Conservation (phyloP, 371 early-diverging fungal genomes). For the Smittium mucronatum region DNA sequence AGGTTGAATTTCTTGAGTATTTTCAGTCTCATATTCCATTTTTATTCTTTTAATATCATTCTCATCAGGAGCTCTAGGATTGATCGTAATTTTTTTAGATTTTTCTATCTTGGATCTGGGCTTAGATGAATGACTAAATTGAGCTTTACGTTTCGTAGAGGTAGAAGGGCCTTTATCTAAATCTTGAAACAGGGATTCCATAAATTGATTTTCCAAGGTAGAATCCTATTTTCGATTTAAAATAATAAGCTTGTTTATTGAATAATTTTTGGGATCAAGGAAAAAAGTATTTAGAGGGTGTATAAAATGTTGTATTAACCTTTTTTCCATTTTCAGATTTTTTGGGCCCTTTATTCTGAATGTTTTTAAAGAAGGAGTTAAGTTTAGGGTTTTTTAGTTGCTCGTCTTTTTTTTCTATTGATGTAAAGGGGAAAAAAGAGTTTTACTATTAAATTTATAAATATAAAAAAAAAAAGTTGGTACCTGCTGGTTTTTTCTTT, state of each 20-base stretch:
- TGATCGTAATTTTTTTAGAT: background rate
- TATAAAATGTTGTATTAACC: no score
- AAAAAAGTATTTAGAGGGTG: no score
- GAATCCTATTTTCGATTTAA: background rate
- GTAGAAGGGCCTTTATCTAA: background rate
- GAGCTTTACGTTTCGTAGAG: background rate
- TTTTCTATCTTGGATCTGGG: background rate
- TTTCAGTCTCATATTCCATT: background rate
- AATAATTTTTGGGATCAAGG: no score
- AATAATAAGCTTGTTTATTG: no score
- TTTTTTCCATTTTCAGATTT: background rate
- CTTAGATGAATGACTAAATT: background rate
- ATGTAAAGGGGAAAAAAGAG: background rate
- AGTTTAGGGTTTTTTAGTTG: slow-evolving; percentile 6
- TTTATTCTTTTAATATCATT: slow-evolving; percentile 5
- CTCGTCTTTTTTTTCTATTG: background rate
- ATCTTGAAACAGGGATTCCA: slow-evolving; percentile 4
- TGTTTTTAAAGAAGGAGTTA: background rate
- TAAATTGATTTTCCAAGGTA: slow-evolving; percentile 8
- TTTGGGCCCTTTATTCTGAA: background rate
- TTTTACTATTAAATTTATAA: no score
- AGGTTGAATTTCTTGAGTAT: background rate
- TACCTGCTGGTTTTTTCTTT: background rate
- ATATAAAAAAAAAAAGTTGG: no score
- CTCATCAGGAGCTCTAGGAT: background rate